phyloP scores from a whole-genome alignment of 2,329 filamentous ascomycete genomes.

The Cryoendolithus antarcticus region DNA sequence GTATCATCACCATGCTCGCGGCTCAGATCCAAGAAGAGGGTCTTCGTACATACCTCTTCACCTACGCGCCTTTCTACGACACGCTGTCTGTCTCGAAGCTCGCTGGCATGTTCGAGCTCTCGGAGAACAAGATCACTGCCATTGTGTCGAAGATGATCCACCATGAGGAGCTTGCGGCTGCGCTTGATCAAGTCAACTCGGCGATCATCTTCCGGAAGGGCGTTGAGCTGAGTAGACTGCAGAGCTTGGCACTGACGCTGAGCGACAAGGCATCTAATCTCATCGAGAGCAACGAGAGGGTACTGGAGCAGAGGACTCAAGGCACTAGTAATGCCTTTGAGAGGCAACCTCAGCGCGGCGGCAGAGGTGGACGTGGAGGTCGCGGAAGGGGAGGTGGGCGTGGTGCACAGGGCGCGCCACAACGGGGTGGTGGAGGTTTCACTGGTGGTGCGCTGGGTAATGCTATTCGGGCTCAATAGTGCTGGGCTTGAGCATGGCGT shows the following conservation, averaged over 20 bases:
- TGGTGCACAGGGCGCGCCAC: slow-evolving; percentile 40
- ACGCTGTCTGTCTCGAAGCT: slow-evolving; percentile 79
- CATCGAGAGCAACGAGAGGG: slow-evolving; percentile 95
- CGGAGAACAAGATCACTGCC: slow-evolving; percentile 76
- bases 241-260: slow-evolving; percentile 85
- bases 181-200: slow-evolving; percentile 92
- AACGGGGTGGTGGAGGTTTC: slow-evolving; percentile 68
- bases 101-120: slow-evolving; percentile 88
- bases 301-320: slow-evolving; percentile 91
- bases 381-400: slow-evolving; percentile 46
- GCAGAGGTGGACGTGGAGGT: slow-evolving; percentile 46
- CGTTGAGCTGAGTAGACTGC: slow-evolving; percentile 89
- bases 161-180: slow-evolving; percentile 92
- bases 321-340: slow-evolving; percentile 93
- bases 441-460: slow-evolving; percentile 65
- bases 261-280: slow-evolving; percentile 92
- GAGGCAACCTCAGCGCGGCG: slow-evolving; percentile 65
- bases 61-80: slow-evolving; percentile 98
- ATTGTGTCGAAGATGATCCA: slow-evolving; percentile 99
- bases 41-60: slow-evolving; percentile 95
- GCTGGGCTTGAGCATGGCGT: no score
- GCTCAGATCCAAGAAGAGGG: slow-evolving; percentile 99
- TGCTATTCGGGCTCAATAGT: slow-evolving; percentile 36
- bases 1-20: slow-evolving; percentile 94
- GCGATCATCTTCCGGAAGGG: slow-evolving; percentile 99